These are phyloP conservation scores for Spencermartinsiella europaea DNA, from an alignment of 805 yeast genomes.

Conservation along the genomic window DNA sequence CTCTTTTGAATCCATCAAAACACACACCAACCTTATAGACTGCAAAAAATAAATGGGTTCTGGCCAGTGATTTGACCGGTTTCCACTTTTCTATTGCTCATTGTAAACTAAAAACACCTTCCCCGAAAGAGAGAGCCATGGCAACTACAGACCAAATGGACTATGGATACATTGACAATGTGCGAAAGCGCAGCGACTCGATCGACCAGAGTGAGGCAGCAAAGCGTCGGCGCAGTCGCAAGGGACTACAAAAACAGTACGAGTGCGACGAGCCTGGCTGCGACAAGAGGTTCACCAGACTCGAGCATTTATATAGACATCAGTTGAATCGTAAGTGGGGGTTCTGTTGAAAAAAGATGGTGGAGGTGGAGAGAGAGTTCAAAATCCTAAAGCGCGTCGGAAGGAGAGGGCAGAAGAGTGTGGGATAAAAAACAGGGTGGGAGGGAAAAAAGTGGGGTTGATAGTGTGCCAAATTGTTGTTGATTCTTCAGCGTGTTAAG, in stretches of 20 bases:
- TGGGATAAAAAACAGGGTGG: neutral
- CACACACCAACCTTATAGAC: no score
- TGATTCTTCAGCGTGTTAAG: no score
- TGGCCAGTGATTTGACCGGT: neutral
- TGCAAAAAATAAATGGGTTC: no score
- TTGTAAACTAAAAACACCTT: neutral
- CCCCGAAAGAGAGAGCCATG: neutral
- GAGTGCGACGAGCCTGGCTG: conserved; percentile 26
- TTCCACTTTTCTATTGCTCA: neutral
- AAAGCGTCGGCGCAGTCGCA: conserved; percentile 24
- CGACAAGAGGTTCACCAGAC: conserved; percentile 26
- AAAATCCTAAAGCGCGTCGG: neutral
- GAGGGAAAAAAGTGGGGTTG: neutral
- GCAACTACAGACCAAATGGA: neutral
- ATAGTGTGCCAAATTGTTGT: no score
- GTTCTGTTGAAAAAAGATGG: neutral
- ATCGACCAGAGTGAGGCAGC: neutral
- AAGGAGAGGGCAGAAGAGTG: no score
- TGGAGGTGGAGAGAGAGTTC: neutral
- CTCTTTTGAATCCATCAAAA: no score
- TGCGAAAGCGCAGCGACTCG: neutral
- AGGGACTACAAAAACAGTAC: conserved; percentile 27
- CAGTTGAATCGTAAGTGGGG: conserved; percentile 25
- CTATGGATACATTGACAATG: neutral
- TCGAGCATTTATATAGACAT: conserved; percentile 27